Base-by-base conservation (phyloP, 2,329 filamentous ascomycete species). In the Simplicillium sp. region DNA sequence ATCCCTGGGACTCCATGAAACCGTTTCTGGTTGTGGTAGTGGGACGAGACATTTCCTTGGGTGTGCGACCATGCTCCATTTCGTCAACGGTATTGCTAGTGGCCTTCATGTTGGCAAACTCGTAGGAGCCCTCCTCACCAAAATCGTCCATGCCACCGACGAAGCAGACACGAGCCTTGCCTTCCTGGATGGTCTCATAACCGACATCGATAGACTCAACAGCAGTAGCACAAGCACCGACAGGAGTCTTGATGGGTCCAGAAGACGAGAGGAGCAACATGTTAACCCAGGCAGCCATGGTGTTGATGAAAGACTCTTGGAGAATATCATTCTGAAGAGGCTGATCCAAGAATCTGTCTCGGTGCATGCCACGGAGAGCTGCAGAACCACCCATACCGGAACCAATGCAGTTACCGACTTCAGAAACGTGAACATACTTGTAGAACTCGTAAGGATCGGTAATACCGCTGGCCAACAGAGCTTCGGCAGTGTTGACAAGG, bases 41-140 rank as follows among this genome's bases (percentile, higher is more conserved):
- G 4, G 92, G 92, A 46, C 92, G 84, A 28, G 94, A 98, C 92
- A 98, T 98, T 66, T 98, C 92, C 64, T 82, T 80, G 11, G 92
- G 90, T 38, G 92, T 97, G 50, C 92, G 87, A 37, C 92, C 92
- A 56, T 97, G 92, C 9, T 82, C 87, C 53, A 98, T 87, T 63
- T 98, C 94, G 52, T 97, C 89, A 46, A 96, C 84, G 18, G 90
- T 89, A 59, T 97, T 98, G 76, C 89, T 96, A 42, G 92, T 98
- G 44, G 92, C 92, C 68, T 95, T 94, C 92, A 98, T 98, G 73
- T 98, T 98, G 72, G 92, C 92, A 62, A 98, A 98, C 65, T 98
- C 92, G 58, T 96, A 98, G 1, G 92, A 98, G 39, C 92, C 94
- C 68, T 98, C 92, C 68, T 98, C 92, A 57, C 94, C 88, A 71